Evolutionary conservation across 768 basidiomycete species (phyloP).

Genomic region (Cystofilobasidium capitatum): DNA sequence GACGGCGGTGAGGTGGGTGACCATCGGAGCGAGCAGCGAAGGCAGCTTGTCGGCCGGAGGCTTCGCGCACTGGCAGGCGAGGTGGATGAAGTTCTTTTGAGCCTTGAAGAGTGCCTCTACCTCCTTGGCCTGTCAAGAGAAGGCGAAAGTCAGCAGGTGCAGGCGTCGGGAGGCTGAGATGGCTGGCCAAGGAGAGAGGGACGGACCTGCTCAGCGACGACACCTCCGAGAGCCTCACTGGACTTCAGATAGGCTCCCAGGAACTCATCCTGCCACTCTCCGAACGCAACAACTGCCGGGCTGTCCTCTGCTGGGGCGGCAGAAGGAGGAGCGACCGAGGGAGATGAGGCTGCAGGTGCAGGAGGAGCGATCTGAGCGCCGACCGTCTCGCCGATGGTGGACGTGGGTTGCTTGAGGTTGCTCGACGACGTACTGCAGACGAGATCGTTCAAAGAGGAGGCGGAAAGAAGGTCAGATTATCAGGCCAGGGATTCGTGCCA

Average conservation of each 20-base stretch:
- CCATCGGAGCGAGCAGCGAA: conserved; percentile 57
- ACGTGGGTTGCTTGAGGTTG: conserved; percentile 33
- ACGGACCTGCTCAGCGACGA: conserved; percentile 72
- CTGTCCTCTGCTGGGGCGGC: conserved; percentile 44
- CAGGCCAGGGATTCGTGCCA: neutral
- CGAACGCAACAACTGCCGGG: conserved; percentile 59
- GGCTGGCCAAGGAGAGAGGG: neutral
- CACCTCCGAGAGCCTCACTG: conserved; percentile 58
- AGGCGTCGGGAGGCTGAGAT: conserved; percentile 12
- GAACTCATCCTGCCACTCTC: conserved; percentile 60
- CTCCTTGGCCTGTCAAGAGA: conserved; percentile 50
- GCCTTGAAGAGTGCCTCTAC: conserved; percentile 59
- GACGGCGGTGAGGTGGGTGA: conserved; percentile 62
- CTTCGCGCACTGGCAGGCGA: conserved; percentile 66
- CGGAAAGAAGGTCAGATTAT: neutral
- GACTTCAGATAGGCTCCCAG: conserved; percentile 65
- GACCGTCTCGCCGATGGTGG: conserved; percentile 31
- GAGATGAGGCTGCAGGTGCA: conserved; percentile 28
- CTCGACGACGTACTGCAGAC: conserved; percentile 27
- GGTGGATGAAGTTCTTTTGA: conserved; percentile 58
- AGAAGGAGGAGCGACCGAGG: conserved; percentile 34
- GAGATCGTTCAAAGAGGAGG: conserved; percentile 21
- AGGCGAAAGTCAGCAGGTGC: neutral
- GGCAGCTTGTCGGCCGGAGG: conserved; percentile 56
- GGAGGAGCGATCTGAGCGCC: conserved; percentile 32